phyloP scores from a whole-genome alignment of 2,329 filamentous ascomycete genomes.

The Fusarium irregulare region DNA sequence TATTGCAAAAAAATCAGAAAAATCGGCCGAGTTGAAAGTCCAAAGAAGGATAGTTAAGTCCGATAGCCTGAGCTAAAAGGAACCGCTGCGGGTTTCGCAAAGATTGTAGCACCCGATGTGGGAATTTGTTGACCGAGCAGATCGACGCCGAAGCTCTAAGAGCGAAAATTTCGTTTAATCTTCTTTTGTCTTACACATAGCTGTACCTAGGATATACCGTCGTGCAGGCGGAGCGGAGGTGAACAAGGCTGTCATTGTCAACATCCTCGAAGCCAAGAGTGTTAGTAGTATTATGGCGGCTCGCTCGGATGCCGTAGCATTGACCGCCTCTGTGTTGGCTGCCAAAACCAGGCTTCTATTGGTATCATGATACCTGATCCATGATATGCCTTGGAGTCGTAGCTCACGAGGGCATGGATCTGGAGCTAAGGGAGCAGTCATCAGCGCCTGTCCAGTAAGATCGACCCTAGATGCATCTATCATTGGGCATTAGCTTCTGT shows the following conservation, averaged over 20 bases:
- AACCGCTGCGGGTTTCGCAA: conserved; percentile 29
- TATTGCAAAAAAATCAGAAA: not conserved
- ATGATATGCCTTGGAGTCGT: conserved; percentile 38
- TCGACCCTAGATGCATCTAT: conserved; percentile 3
- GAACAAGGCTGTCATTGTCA: not conserved
- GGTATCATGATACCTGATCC: conserved; percentile 31
- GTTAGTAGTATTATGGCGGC: conserved; percentile 21
- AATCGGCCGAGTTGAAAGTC: conserved; percentile 17
- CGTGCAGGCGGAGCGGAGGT: not conserved
- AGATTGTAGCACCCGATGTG: conserved; percentile 17
- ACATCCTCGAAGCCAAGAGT: not conserved
- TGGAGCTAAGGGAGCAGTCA: conserved; percentile 35
- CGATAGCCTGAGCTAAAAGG: conserved; percentile 23
- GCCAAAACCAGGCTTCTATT: conserved; percentile 26
- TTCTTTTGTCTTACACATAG: not conserved
- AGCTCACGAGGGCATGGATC: conserved; percentile 43
- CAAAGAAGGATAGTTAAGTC: conserved; percentile 20
- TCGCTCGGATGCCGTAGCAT: conserved; percentile 30
- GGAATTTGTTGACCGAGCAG: conserved; percentile 19
- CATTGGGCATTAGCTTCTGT: conserved; percentile 27
- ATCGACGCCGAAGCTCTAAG: conserved; percentile 10
- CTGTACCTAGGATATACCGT: not conserved
- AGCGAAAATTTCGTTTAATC: conserved; percentile 33
- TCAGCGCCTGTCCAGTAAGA: conserved; percentile 15
- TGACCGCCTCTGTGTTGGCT: conserved; percentile 33